Base-by-base conservation (phyloP, 495 filamentous ascomycete genomes). In the Podospora didyma region DNA sequence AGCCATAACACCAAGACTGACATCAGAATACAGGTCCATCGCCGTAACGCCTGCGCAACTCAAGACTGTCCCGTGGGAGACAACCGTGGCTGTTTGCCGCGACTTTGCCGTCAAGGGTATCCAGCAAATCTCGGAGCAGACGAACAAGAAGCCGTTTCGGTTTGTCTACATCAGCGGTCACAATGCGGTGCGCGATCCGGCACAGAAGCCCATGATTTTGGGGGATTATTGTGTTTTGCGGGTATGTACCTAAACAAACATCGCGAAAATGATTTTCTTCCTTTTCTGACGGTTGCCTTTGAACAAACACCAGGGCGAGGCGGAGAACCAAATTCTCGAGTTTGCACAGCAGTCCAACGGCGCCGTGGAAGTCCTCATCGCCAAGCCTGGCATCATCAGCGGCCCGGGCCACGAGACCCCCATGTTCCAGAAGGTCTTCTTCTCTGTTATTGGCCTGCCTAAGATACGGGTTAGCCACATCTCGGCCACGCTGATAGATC, bases 141-240 rank as follows among this genome's bases (percentile, higher is more conserved):
- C 62, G 0, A 47, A 49, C 16, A 45, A 54, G 41, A 59, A 64
- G 50, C 68, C 65, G 16, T 71, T 79, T 35, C 62, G 69, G 12
- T 84, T 82, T 57, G 50, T 81, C 12, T 81, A 80, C 49, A 63
- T 76, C 19, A 79, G 75, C 55, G 78, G 75, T 24, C 59, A 58
- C 9, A 66, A 63, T 7, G 60, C 67, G 7, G 64, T 68, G 57
- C 58, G 73, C 19, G 77, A 79, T 55, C 68, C 60, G 39, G 63
- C 49, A 10, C 68, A 76, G 61, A 72, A 56, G 54, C 74, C 74
- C 9, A 42, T 49, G 10, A 26, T 77, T 14, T 37, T 75, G 58
- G 58, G 60, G 0, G 69, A 77, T 10, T 80, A 79, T 48, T 57
- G 46, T 17, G 45, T 76, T n/a, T 72, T 81, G 70, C 64, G 72